Conservation (phyloP, 768 basidiomycete genomes). For the Kwoniella newhampshirensis region DNA sequence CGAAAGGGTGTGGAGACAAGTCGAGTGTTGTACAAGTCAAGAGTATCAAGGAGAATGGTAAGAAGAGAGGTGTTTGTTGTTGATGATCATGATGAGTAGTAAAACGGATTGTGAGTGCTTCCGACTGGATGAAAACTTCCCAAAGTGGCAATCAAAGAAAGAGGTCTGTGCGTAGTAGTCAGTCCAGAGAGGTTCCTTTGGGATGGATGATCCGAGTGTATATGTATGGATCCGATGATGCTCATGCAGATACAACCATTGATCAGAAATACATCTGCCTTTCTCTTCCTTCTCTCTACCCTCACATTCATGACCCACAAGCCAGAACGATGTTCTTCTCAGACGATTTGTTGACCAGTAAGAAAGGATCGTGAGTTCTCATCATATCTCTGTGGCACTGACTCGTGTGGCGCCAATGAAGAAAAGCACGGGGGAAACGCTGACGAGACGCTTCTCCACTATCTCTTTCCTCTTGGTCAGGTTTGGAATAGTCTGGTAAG, state of each 20-base stretch:
- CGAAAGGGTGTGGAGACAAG: not conserved
- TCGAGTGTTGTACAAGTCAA: not conserved
- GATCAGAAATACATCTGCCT: not conserved
- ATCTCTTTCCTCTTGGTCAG: slow-evolving; percentile 18
- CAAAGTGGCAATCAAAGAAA: too few relatives aligned
- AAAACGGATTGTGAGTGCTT: too few relatives aligned
- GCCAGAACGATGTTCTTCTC: slow-evolving; percentile 73
- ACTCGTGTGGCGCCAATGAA: not conserved
- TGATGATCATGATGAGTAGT: not conserved
- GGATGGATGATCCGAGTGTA: not conserved
- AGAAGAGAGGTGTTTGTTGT: too few relatives aligned
- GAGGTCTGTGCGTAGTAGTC: too few relatives aligned
- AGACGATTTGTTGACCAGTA: slow-evolving; percentile 71
- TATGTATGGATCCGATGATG: not conserved
- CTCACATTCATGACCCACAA: not conserved
- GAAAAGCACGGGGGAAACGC: not conserved
- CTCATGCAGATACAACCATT: too few relatives aligned
- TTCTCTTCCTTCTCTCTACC: slow-evolving; percentile 14
- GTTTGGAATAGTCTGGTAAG: slow-evolving; percentile 45
- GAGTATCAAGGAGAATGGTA: slow-evolving; percentile 1
- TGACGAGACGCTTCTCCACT: slow-evolving; percentile 16
- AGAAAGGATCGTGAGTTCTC: slow-evolving; percentile 78
- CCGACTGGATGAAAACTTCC: too few relatives aligned
- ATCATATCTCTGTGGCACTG: slow-evolving; percentile 1
- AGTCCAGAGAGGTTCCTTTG: too few relatives aligned